Evolutionary conservation across 169 alveolate species (phyloP).

Genomic region (Plasmodium gaboni): DNA sequence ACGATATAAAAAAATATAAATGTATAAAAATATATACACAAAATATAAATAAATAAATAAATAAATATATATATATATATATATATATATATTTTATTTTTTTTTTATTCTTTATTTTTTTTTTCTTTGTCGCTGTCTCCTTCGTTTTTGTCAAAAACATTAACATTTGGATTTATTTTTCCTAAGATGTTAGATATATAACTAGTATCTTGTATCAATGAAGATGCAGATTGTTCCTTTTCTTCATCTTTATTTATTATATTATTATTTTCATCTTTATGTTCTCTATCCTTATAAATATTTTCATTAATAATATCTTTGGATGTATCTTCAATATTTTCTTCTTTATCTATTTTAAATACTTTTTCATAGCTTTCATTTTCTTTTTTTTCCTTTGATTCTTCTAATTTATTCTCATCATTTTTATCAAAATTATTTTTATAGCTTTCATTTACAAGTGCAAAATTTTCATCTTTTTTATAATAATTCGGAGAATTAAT

Average conservation of each 20-base stretch:
- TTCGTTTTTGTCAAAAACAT: background rate
- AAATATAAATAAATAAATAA: no score
- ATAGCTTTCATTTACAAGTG: constrained; percentile 48
- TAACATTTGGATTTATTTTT: background rate
- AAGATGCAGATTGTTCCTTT: background rate
- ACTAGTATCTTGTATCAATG: constrained; percentile 40
- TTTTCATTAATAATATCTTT: constrained; percentile 19
- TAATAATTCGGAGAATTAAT: background rate
- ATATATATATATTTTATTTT: background rate
- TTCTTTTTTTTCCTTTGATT: constrained; percentile 43
- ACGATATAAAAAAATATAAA: no score
- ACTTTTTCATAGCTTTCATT: constrained; percentile 73
- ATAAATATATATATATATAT: no score
- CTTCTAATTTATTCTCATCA: constrained; percentile 5
- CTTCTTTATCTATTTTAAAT: constrained; percentile 52
- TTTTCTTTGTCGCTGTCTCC: background rate
- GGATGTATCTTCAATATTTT: constrained; percentile 7
- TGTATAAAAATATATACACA: no score
- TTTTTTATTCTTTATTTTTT: background rate
- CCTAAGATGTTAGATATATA: constrained; percentile 40
- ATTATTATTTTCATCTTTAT: background rate
- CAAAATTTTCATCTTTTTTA: constrained; percentile 25
- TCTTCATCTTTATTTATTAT: background rate
- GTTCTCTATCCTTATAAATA: background rate
- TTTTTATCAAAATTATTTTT: constrained; percentile 45